Conservation (phyloP, 176 grass and related monocot species). For the Zea luxurians region DNA sequence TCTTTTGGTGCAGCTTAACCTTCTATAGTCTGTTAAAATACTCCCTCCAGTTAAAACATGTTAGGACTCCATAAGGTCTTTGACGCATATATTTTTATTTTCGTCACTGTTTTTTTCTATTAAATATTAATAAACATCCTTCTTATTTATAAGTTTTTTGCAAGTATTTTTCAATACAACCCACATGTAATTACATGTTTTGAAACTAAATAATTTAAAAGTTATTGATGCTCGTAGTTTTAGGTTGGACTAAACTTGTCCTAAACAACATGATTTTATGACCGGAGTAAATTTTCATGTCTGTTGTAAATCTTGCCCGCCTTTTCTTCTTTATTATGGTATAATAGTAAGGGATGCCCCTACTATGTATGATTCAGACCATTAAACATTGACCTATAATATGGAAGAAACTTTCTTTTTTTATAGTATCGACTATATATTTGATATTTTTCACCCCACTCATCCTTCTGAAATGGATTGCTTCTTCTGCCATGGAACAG, state of each 20-base stretch:
- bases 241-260: not conserved
- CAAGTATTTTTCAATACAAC: not conserved
- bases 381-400: slow-evolving; percentile 1
- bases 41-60: not conserved
- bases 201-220: not conserved
- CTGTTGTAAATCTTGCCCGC: not conserved
- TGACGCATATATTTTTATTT: not conserved
- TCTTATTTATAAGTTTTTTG: not conserved
- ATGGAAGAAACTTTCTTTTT: not conserved
- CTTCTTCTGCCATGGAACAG: slow-evolving; percentile 47
- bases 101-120: not conserved
- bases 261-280: not conserved
- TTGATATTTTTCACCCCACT: not conserved
- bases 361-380: not conserved
- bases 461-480: slow-evolving; percentile 3
- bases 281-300: not conserved
- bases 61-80: not conserved
- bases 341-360: not conserved
- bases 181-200: not conserved
- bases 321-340: not conserved
- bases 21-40: slow-evolving; percentile 15
- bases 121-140: not conserved
- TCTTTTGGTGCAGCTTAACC: slow-evolving; percentile 11
- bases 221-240: not conserved
- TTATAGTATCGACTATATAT: not conserved